Percentiles rank a stretch among this genome's conserved stretches.
Conservation (phyloP, 148 eudicot species). For the Heliosperma pusillum region DNA sequence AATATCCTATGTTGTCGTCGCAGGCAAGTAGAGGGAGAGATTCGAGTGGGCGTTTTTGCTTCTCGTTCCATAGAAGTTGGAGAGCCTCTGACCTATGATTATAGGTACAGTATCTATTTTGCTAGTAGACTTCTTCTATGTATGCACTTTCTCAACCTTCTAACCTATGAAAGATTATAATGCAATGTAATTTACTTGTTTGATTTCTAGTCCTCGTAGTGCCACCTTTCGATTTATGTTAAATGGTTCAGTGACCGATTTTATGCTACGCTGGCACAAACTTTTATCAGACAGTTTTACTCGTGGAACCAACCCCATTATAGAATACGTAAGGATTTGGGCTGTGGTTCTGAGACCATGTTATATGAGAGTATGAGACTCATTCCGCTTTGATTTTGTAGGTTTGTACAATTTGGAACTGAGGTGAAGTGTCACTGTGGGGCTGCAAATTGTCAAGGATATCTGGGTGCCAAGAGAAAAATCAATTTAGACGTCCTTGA, state of each 20-base stretch:
- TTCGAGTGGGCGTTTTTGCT: constrained; percentile 91
- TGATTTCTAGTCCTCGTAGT: neutral
- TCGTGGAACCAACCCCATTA: no score
- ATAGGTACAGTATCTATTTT: constrained; percentile 44
- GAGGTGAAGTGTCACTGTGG: constrained; percentile 93
- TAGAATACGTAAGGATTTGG: neutral
- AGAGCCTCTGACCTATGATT: constrained; percentile 89
- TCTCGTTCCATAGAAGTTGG: constrained; percentile 61
- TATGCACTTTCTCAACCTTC: neutral
- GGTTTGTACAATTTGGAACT: constrained; percentile 92
- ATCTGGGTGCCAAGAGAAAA: constrained; percentile 68
- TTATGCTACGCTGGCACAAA: neutral
- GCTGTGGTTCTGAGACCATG: neutral
- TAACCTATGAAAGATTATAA: neutral
- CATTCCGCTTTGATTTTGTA: constrained; percentile 24
- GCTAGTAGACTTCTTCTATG: neutral
- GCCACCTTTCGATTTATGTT: neutral
- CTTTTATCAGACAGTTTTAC: neutral
- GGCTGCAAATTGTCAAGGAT: constrained; percentile 75
- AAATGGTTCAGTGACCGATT: neutral
- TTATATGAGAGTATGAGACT: neutral
- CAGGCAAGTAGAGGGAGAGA: constrained; percentile 96
- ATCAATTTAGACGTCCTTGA: constrained; percentile 23
- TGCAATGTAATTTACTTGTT: neutral
- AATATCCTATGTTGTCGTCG: constrained; percentile 17